Evolutionary conservation across 2,329 filamentous ascomycete genomes (phyloP).

Genomic region (Ploettnerulaceae sp.): DNA sequence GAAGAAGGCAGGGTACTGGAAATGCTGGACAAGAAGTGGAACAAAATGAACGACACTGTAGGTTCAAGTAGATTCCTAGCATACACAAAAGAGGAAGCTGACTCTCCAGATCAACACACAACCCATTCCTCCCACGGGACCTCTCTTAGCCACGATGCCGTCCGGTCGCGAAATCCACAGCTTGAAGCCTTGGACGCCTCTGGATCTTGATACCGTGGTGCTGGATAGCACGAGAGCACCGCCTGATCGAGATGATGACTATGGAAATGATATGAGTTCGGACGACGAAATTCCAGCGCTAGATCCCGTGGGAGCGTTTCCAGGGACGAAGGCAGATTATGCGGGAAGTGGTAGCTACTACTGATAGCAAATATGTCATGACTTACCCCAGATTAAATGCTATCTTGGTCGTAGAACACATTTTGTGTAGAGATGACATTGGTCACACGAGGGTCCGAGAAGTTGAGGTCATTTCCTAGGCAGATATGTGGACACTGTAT

Average conservation of each 20-base stretch:
- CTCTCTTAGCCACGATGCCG: slow-evolving; percentile 73
- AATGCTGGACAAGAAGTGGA: slow-evolving; percentile 85
- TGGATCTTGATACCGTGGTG: slow-evolving; percentile 57
- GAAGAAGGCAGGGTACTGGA: slow-evolving; percentile 84
- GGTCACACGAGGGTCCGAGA: no score
- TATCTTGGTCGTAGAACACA: no score
- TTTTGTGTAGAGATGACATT: no score
- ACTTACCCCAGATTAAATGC: no score
- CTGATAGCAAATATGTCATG: slow-evolving; percentile 10
- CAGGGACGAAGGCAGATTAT: slow-evolving; percentile 43
- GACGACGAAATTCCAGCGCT: slow-evolving; percentile 32
- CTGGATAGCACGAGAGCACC: slow-evolving; percentile 58
- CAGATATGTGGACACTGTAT: no score
- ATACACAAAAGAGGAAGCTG: neutral
- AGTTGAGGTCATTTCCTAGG: no score
- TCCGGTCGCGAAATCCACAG: slow-evolving; percentile 82
- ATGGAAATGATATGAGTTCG: slow-evolving; percentile 40
- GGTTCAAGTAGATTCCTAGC: slow-evolving; percentile 32
- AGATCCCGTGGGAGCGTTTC: slow-evolving; percentile 45
- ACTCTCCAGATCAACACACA: slow-evolving; percentile 69
- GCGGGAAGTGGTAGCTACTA: slow-evolving; percentile 30
- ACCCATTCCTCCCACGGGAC: slow-evolving; percentile 63
- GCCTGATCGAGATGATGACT: slow-evolving; percentile 43
- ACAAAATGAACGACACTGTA: slow-evolving; percentile 88
- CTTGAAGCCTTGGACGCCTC: slow-evolving; percentile 62